phyloP scores from a whole-genome alignment of 257 asterid species.

The Catharanthus roseus region DNA sequence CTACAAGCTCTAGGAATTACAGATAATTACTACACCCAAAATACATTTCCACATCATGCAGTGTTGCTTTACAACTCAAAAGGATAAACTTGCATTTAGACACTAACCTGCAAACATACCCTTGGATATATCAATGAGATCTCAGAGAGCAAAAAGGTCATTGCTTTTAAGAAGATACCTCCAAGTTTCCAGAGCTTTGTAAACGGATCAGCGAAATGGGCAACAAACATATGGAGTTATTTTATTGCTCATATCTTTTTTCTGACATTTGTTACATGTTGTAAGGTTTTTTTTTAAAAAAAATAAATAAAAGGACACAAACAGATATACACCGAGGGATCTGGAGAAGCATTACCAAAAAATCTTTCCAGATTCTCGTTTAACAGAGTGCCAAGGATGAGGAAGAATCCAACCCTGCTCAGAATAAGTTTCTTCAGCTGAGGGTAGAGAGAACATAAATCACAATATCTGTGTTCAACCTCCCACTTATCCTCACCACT shows the following conservation, averaged over 20 bases:
- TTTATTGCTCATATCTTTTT: too few relatives aligned
- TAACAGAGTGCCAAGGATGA: conserved; percentile 70
- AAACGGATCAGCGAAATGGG: too few relatives aligned
- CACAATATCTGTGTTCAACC: conserved; percentile 84
- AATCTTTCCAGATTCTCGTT: conserved; percentile 72
- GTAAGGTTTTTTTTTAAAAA: too few relatives aligned
- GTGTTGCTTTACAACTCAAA: conserved; percentile 17
- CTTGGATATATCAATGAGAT: too few relatives aligned
- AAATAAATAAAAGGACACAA: too few relatives aligned
- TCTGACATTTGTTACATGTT: too few relatives aligned
- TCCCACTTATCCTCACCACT: conserved; percentile 72
- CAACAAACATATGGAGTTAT: too few relatives aligned
- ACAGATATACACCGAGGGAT: too few relatives aligned
- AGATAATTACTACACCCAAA: neutral
- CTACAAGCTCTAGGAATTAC: neutral
- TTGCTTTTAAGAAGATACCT: too few relatives aligned
- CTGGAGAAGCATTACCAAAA: conserved; percentile 78
- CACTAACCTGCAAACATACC: conserved; percentile 1
- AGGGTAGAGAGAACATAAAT: conserved; percentile 57
- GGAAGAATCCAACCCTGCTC: conserved; percentile 77
- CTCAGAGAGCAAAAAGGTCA: too few relatives aligned
- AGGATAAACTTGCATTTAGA: conserved; percentile 15
- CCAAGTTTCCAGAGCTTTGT: too few relatives aligned
- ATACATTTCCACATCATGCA: neutral
- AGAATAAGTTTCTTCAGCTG: conserved; percentile 58